Evolutionary conservation across 371 early-diverging fungal species (phyloP).

Genomic region (Fennellomyces sp.): DNA sequence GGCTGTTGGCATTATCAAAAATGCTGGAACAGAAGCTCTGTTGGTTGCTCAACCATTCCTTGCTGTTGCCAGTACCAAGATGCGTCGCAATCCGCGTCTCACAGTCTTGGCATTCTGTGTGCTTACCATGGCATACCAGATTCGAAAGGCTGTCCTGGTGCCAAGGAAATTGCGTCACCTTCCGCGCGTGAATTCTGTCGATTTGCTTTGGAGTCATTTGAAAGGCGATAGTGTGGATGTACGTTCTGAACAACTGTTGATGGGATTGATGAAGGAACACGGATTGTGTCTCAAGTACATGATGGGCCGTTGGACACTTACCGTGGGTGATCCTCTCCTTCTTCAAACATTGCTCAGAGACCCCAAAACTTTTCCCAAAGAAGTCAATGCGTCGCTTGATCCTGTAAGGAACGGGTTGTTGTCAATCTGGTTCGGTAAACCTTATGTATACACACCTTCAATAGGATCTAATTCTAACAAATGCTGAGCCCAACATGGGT

Average conservation of each 20-base stretch:
- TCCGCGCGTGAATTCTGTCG: slow-evolving; percentile 23
- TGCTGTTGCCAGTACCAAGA: background rate
- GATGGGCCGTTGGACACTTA: slow-evolving; percentile 24
- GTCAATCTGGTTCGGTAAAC: background rate
- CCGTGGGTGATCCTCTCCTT: slow-evolving; percentile 27
- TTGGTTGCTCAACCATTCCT: background rate
- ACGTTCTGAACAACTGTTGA: slow-evolving; percentile 13
- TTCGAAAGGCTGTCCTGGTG: slow-evolving; percentile 6
- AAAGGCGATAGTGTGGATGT: slow-evolving; percentile 25
- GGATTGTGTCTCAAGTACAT: slow-evolving; percentile 32
- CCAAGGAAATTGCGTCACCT: slow-evolving; percentile 26
- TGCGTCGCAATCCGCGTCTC: background rate
- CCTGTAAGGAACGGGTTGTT: slow-evolving; percentile 20
- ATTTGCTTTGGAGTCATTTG: slow-evolving; percentile 23
- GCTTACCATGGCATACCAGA: background rate
- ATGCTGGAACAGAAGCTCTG: background rate
- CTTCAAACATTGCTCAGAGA: slow-evolving; percentile 26
- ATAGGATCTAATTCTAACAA: slow-evolving; percentile 15
- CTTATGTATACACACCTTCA: no score
- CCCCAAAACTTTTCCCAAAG: slow-evolving; percentile 23
- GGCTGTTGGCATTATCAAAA: background rate
- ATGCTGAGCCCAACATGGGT: slow-evolving; percentile 12
- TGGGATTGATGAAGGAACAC: slow-evolving; percentile 25
- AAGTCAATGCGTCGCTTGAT: slow-evolving; percentile 14
- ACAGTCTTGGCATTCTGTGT: background rate